These are phyloP conservation scores for Suhomyces ambrosiae DNA, from an alignment of 1,139 yeast genomes.

Conservation along the genomic window DNA sequence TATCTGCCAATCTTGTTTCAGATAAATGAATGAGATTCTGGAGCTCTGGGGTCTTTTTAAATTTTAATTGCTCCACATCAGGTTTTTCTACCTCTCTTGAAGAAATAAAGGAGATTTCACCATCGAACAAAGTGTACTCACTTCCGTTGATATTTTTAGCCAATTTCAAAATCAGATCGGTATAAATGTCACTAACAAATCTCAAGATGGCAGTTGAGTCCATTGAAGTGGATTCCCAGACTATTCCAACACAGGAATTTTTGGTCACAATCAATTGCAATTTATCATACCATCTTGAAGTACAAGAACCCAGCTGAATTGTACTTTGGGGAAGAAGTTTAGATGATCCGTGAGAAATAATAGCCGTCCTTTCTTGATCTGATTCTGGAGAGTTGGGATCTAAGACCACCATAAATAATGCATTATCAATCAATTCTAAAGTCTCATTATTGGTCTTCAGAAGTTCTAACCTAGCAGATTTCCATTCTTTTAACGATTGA, in stretches of 20 bases:
- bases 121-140: conserved; percentile 67
- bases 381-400: conserved; percentile 50
- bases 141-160: conserved; percentile 72
- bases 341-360: conserved; percentile 68
- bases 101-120: conserved; percentile 35
- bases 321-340: conserved; percentile 53
- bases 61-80: conserved; percentile 39
- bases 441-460: conserved; percentile 45
- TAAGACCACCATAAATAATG: conserved; percentile 67
- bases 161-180: conserved; percentile 70
- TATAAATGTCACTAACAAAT: conserved; percentile 72
- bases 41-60: conserved; percentile 52
- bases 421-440: conserved; percentile 56
- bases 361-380: conserved; percentile 50
- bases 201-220: conserved; percentile 77
- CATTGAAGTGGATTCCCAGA: conserved; percentile 76
- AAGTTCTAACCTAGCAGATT: conserved; percentile 54
- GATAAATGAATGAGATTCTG: conserved; percentile 61
- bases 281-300: conserved; percentile 80
- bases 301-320: conserved; percentile 72
- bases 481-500: conserved; percentile 67
- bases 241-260: conserved; percentile 74
- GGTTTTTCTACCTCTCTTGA: conserved; percentile 49
- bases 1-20: conserved; percentile 74
- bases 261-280: conserved; percentile 67